A percentile compares a stretch with the other conserved stretches of the same genome.
Evolutionary conservation across 495 filamentous ascomycete species (phyloP).

Genomic region (Penicillium bialowiezense): DNA sequence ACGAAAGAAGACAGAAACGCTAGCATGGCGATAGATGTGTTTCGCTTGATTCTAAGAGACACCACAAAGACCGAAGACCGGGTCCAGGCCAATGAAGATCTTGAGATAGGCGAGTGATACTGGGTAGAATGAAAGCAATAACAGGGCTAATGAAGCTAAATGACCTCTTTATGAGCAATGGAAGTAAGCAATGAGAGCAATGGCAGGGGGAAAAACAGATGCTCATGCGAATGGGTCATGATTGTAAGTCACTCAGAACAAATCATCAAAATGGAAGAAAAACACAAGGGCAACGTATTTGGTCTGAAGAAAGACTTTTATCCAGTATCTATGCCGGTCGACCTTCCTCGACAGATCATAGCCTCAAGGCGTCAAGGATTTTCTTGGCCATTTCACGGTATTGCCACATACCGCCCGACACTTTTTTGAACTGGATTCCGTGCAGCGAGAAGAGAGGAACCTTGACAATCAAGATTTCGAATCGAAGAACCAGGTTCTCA

Average conservation of each 20-base stretch:
- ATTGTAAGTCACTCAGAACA: slow-evolving; percentile 17
- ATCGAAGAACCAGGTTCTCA: slow-evolving; percentile 74
- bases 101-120: not conserved
- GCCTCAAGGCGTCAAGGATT: slow-evolving; percentile 82
- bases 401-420: slow-evolving; percentile 94
- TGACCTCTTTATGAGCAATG: not conserved
- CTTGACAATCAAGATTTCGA: slow-evolving; percentile 98
- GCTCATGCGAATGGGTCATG: slow-evolving; percentile 35
- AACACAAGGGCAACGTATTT: not conserved
- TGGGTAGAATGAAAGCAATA: slow-evolving; percentile 1
- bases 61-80: slow-evolving; percentile 25
- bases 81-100: slow-evolving; percentile 12
- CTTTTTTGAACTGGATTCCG: slow-evolving; percentile 97
- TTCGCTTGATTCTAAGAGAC: slow-evolving; percentile 29
- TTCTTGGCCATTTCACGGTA: slow-evolving; percentile 97
- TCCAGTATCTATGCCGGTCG: no score
- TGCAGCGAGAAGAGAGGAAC: slow-evolving; percentile 90
- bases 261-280: not conserved
- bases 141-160: slow-evolving; percentile 7
- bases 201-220: slow-evolving; percentile 18
- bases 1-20: slow-evolving; percentile 7
- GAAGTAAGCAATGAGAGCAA: slow-evolving; percentile 12
- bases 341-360: no score
- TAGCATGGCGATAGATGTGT: slow-evolving; percentile 17
- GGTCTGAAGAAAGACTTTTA: slow-evolving; percentile 5